A percentile compares a stretch with the other conserved stretches of the same genome.
Conservation (phyloP, 371 early-diverging fungal genomes). For the Mucor saturninus region DNA sequence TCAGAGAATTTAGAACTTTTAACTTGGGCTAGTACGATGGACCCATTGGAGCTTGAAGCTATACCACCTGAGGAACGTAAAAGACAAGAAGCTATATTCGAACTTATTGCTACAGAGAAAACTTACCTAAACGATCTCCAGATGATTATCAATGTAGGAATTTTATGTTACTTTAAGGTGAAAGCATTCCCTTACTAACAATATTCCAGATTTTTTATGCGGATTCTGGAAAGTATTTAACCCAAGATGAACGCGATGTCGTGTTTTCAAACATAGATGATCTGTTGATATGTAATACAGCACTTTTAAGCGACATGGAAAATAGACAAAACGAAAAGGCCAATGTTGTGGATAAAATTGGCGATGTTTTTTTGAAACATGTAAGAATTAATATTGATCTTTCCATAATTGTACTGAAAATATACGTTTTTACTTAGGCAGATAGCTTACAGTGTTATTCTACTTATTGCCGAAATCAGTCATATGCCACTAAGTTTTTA, state of each 20-base stretch:
- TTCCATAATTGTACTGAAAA: neutral
- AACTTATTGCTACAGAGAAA: conserved; percentile 85
- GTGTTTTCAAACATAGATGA: conserved; percentile 76
- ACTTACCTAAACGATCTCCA: conserved; percentile 83
- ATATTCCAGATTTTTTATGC: conserved; percentile 53
- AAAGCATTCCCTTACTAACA: neutral
- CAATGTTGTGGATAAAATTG: conserved; percentile 58
- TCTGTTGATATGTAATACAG: conserved; percentile 70
- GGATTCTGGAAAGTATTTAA: conserved; percentile 47
- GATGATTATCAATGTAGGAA: conserved; percentile 74
- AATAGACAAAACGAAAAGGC: conserved; percentile 58
- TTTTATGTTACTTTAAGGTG: neutral
- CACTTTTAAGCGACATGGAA: conserved; percentile 74
- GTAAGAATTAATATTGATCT: conserved; percentile 21
- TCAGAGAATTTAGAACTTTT: conserved; percentile 34
- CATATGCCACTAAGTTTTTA: conserved; percentile 63
- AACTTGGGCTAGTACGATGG: conserved; percentile 57
- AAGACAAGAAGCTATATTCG: conserved; percentile 89
- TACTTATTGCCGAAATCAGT: conserved; percentile 72
- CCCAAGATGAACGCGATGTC: conserved; percentile 46
- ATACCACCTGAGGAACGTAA: conserved; percentile 68
- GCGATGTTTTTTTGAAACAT: conserved; percentile 69
- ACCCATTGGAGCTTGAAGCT: conserved; percentile 38
- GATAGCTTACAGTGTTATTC: conserved; percentile 65
- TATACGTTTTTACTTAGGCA: conserved; percentile 32